These are phyloP conservation scores for Syncephalastrum monosporum DNA, from an alignment of 371 early-diverging fungal species.

Conservation along the genomic window DNA sequence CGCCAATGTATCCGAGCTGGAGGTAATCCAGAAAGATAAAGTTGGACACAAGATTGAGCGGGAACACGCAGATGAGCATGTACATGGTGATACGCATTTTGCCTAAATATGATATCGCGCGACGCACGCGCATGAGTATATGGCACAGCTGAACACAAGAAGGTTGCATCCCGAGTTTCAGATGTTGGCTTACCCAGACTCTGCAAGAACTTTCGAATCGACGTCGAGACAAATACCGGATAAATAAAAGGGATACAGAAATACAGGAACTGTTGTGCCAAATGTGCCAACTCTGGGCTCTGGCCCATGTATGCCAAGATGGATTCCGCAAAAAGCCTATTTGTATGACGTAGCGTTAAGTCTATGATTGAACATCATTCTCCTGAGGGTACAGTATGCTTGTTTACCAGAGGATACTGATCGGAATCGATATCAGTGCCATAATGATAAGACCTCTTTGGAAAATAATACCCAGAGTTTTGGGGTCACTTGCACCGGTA, in stretches of 20 bases:
- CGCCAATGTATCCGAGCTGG: conserved; percentile 32
- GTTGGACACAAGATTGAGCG: conserved; percentile 31
- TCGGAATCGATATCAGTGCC: conserved; percentile 21
- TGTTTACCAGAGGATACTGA: conserved; percentile 28
- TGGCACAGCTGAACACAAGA: not conserved
- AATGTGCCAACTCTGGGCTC: conserved; percentile 26
- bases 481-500: conserved; percentile 34
- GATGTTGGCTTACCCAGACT: conserved; percentile 23
- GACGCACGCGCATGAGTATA: conserved; percentile 6
- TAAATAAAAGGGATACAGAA: conserved; percentile 28
- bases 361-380: not conserved
- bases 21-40: conserved; percentile 30
- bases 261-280: conserved; percentile 32
- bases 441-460: conserved; percentile 36
- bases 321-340: conserved; percentile 25
- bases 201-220: conserved; percentile 39
- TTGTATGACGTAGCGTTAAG: conserved; percentile 1
- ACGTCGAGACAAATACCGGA: conserved; percentile 23
- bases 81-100: conserved; percentile 42
- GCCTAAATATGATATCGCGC: conserved; percentile 12
- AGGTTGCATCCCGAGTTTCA: not conserved
- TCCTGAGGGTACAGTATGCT: not conserved
- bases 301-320: conserved; percentile 36
- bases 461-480: conserved; percentile 36
- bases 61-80: conserved; percentile 26